Percentiles rank a stretch among this genome's conserved stretches.
Evolutionary conservation across 257 asterid genomes (phyloP).

Genomic region (Coffea eugenioides): DNA sequence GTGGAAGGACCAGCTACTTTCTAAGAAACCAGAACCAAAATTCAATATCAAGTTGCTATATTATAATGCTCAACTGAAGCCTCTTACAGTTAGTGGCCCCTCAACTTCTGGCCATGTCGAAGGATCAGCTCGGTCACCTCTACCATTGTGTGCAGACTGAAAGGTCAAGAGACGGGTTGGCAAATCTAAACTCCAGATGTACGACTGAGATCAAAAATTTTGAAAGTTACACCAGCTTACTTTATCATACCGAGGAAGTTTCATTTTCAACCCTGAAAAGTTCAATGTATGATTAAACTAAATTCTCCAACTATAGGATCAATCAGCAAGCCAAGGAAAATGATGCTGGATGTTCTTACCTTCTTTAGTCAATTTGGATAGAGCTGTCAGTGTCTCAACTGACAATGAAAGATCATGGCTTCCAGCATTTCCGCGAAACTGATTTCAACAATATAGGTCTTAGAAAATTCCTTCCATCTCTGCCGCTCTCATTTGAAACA

Average conservation of each 20-base stretch:
- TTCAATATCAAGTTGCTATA: not conserved
- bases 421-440: constrained; percentile 99
- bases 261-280: constrained; percentile 69
- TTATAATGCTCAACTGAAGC: constrained; percentile 9
- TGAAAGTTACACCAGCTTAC: constrained; percentile 35
- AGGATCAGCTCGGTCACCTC: constrained; percentile 94
- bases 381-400: constrained; percentile 67
- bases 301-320: not conserved
- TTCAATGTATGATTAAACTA: not conserved
- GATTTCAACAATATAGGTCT: constrained; percentile 14
- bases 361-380: constrained; percentile 68
- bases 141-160: constrained; percentile 89
- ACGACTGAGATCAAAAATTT: constrained; percentile 25
- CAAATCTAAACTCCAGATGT: constrained; percentile 19
- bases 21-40: not conserved
- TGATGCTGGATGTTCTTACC: constrained; percentile 40
- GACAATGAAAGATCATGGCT: constrained; percentile 95
- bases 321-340: constrained; percentile 11
- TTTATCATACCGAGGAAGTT: constrained; percentile 93
- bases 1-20: not conserved
- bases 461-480: not conserved
- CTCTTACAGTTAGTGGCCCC: constrained; percentile 84
- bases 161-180: constrained; percentile 29
- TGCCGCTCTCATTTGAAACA: not conserved
- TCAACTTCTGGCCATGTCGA: constrained; percentile 94